Evolutionary conservation across 306 rosid genomes (phyloP), one percentile per base, ranked within the genome.

Genomic region (Dryas alaskensis): DNA sequence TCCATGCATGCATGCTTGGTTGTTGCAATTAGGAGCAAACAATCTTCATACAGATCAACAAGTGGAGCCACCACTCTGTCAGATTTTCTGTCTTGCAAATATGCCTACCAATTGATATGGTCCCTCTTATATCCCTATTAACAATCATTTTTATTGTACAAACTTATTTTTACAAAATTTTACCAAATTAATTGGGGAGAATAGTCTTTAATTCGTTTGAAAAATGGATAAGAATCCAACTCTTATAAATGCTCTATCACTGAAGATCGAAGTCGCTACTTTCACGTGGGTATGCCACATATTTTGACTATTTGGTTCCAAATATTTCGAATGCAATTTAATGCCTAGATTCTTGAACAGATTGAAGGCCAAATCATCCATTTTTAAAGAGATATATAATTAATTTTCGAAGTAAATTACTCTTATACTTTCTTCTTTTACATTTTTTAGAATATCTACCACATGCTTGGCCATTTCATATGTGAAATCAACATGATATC

Each of bases 1-100:
- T 51, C 47, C 63, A 59, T 31, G 37, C 37, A 31, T 72, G 67
- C 67, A 31, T 72, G 67, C 67, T 72, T 67, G 76, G 67, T 72
- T 46, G 67, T 59, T 72, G 58, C 27, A 44, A 71, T 44, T 60
- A 59, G 76, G 58, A 72, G 51, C 67, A 14, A 59, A 72, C 67
- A 27, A 59, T 25, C 27, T 50, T 46, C 19, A 45, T 72, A 27
- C 27, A 19, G 25, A 39, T 72, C 76, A 59, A 60, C 6, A 57
- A 22, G 27, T 57, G 65, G 75, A 71, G 57, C 67, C 58, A 13
- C 54, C 43, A 72, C 45, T 37, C 42, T 46, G 42, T 60, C 76
- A 27, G 58, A 72, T 59, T 59, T 72, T 16, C 49, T 14, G 57
- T 46, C 27, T 16, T 9, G 4, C 45, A 72, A 25, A 22, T 72